A percentile compares a stretch with the other conserved stretches of the same genome.
Conservation (phyloP, 768 basidiomycete species). For the Trametes elegans region DNA sequence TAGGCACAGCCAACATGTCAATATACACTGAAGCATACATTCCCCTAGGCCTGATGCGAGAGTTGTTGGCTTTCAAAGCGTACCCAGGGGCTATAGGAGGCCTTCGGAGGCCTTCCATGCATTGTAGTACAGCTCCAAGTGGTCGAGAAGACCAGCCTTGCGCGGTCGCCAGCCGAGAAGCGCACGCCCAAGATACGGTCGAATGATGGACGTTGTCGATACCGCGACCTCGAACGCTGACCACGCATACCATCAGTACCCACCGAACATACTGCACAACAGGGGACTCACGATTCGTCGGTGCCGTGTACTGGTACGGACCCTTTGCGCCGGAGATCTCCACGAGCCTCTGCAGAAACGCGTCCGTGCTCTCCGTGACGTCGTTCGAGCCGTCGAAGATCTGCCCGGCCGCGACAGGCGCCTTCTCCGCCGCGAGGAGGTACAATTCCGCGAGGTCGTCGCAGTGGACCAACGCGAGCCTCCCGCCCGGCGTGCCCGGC, state of each 20-base stretch:
- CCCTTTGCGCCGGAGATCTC: slow-evolving; percentile 37
- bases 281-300: slow-evolving; percentile 34
- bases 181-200: slow-evolving; percentile 40
- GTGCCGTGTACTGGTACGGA: slow-evolving; percentile 34
- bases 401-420: slow-evolving; percentile 34
- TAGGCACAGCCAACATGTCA: too few relatives aligned
- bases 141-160: slow-evolving; percentile 42
- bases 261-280: background rate
- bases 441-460: slow-evolving; percentile 49
- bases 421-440: slow-evolving; percentile 39
- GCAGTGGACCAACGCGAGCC: slow-evolving; percentile 37
- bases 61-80: too few relatives aligned
- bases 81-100: background rate
- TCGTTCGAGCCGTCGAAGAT: slow-evolving; percentile 43
- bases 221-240: slow-evolving; percentile 39
- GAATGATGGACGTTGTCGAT: slow-evolving; percentile 30
- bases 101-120: slow-evolving; percentile 31
- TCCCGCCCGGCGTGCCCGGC: slow-evolving; percentile 35
- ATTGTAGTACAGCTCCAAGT: slow-evolving; percentile 42
- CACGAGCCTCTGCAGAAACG: slow-evolving; percentile 38
- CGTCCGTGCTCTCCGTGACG: slow-evolving; percentile 39
- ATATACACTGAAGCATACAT: too few relatives aligned
- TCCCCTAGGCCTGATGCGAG: too few relatives aligned
- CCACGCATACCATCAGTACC: background rate
- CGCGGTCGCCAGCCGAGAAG: slow-evolving; percentile 44